Evolutionary conservation across 2,329 filamentous ascomycete genomes (phyloP).

Genomic region (Nigrospora oryzae): DNA sequence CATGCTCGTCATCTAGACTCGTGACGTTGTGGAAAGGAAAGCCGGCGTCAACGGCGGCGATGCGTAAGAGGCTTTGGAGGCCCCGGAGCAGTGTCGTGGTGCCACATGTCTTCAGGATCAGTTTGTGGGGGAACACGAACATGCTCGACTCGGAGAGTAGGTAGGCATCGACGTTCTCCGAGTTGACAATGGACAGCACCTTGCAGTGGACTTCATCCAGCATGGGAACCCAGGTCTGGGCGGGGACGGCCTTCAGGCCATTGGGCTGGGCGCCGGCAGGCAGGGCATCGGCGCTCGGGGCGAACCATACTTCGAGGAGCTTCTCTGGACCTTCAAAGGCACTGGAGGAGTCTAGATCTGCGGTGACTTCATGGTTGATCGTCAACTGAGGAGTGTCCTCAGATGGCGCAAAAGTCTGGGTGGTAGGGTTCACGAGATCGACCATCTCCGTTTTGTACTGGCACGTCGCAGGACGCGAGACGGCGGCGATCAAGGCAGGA

Average conservation of each 20-base stretch:
- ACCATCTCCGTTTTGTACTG: conserved; percentile 60
- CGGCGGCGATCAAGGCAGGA: conserved; percentile 11
- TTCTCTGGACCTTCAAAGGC: conserved; percentile 98
- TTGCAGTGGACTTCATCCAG: conserved; percentile 98
- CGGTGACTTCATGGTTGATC: conserved; percentile 91
- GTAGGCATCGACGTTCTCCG: conserved; percentile 91
- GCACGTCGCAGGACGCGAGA: conserved; percentile 5
- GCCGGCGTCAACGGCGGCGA: conserved; percentile 80
- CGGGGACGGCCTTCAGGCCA: conserved; percentile 78
- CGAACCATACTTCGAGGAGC: conserved; percentile 97
- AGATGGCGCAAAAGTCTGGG: conserved; percentile 77
- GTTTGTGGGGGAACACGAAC: conserved; percentile 99
- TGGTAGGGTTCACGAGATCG: conserved; percentile 68
- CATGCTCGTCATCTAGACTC: conserved; percentile 56
- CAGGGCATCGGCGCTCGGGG: conserved; percentile 65
- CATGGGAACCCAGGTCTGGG: conserved; percentile 91
- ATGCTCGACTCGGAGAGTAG: conserved; percentile 98
- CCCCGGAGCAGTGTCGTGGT: conserved; percentile 90
- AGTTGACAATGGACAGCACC: conserved; percentile 87
- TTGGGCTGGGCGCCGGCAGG: conserved; percentile 61
- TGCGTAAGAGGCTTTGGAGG: conserved; percentile 83
- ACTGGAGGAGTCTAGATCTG: conserved; percentile 89
- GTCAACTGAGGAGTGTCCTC: conserved; percentile 82
- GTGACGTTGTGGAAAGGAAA: conserved; percentile 73
- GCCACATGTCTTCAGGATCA: conserved; percentile 96